A percentile compares a stretch with the other conserved stretches of the same genome.
These are phyloP conservation scores for Globisporangium iwayamae DNA, from an alignment of 352 stramenopile genomes.

Conservation along the genomic window DNA sequence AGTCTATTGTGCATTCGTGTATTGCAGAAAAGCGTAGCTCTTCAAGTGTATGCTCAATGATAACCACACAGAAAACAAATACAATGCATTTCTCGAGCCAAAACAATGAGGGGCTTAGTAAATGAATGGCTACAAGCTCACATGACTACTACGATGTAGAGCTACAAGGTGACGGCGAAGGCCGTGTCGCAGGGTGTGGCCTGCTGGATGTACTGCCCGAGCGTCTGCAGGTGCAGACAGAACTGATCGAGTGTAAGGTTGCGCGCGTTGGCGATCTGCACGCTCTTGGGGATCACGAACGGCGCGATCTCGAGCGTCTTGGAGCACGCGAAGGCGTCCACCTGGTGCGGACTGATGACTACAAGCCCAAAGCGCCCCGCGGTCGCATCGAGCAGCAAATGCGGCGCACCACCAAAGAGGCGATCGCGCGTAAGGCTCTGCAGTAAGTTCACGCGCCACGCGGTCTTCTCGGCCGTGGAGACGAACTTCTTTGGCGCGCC, in stretches of 20 bases:
- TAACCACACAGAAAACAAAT: neutral
- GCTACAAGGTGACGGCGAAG: slow-evolving; percentile 54
- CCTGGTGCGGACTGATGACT: slow-evolving; percentile 54
- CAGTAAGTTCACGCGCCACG: slow-evolving; percentile 48
- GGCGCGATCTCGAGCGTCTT: slow-evolving; percentile 54
- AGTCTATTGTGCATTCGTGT: neutral
- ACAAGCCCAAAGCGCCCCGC: slow-evolving; percentile 55
- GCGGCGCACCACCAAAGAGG: slow-evolving; percentile 41
- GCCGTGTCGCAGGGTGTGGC: slow-evolving; percentile 47
- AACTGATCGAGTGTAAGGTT: slow-evolving; percentile 55
- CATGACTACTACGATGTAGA: neutral
- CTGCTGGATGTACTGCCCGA: slow-evolving; percentile 52
- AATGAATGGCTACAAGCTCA: neutral
- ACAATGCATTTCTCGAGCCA: slow-evolving; percentile 1
- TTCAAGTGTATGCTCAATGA: neutral
- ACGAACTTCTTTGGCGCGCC: slow-evolving; percentile 53
- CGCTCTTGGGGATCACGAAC: slow-evolving; percentile 56
- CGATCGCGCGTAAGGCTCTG: slow-evolving; percentile 56
- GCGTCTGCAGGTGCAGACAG: slow-evolving; percentile 42
- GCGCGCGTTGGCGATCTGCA: slow-evolving; percentile 45
- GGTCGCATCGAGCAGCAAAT: slow-evolving; percentile 34
- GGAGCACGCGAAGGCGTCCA: slow-evolving; percentile 46
- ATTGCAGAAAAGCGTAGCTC: neutral
- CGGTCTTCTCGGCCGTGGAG: slow-evolving; percentile 42
- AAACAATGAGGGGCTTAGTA: neutral